A percentile compares a stretch with the other conserved stretches of the same genome.
Evolutionary conservation across 2,329 filamentous ascomycete species (phyloP).

Genomic region (Neurospora sp.): DNA sequence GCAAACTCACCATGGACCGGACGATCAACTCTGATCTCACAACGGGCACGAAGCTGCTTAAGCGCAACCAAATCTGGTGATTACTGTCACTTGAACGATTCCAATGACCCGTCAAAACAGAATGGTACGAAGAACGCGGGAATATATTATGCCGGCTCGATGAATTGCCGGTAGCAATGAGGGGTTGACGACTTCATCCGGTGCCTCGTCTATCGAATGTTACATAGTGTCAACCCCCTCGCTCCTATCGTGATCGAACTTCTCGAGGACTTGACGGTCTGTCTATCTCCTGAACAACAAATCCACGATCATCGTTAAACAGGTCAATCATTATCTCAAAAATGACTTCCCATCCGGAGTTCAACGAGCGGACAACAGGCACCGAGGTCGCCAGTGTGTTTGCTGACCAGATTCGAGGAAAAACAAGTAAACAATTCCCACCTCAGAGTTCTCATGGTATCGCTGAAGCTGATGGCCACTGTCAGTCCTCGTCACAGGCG

Average conservation of each 20-base stretch:
- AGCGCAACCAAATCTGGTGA: background rate
- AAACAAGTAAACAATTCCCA: constrained; percentile 16
- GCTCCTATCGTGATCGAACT: background rate
- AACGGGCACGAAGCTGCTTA: background rate
- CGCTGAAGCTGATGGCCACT: background rate
- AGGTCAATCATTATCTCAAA: background rate
- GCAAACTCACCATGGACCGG: background rate
- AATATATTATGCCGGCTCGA: background rate
- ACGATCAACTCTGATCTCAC: background rate
- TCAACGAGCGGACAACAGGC: constrained; percentile 24
- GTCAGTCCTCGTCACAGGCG: constrained; percentile 31
- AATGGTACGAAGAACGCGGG: background rate
- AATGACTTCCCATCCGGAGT: constrained; percentile 27
- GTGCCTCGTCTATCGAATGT: background rate
- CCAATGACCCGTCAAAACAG: too few species aligned
- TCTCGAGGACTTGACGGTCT: background rate
- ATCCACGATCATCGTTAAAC: background rate
- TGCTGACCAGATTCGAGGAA: constrained; percentile 20
- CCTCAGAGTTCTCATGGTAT: background rate
- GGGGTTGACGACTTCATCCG: background rate
- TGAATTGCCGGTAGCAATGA: background rate
- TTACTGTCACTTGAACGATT: background rate
- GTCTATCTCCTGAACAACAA: background rate
- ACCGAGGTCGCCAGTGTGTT: constrained; percentile 24
- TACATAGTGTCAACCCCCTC: background rate